phyloP scores from a whole-genome alignment of 75 land plant species.

The Selaginella moellendorffii region DNA sequence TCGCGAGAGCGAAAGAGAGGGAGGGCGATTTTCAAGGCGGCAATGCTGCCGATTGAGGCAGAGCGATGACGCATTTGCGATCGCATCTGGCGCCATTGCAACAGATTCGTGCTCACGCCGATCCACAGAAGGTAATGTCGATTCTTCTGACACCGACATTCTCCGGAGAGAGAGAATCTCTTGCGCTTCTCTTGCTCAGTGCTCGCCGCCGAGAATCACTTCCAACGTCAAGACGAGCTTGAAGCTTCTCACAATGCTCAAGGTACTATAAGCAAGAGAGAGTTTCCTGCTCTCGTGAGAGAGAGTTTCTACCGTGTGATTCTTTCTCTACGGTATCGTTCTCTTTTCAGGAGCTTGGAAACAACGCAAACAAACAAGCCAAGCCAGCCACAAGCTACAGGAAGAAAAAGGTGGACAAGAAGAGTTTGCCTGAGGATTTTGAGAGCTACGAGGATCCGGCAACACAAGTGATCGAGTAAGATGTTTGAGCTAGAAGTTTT shows the following conservation, averaged over 20 bases:
- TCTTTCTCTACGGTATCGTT: neutral
- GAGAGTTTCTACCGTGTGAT: conserved; percentile 1
- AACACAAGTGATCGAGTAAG: conserved; percentile 36
- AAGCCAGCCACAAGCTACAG: conserved; percentile 82
- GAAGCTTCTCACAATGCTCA: conserved; percentile 54
- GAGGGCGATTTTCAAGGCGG: neutral
- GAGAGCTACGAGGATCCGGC: conserved; percentile 60
- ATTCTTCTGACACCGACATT: too few relatives aligned
- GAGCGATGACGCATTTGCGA: neutral
- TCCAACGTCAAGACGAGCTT: conserved; percentile 81
- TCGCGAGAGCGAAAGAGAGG: too few relatives aligned
- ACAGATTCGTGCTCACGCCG: neutral
- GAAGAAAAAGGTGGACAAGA: conserved; percentile 52
- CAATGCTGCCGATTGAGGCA: neutral
- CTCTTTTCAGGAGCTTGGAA: conserved; percentile 38
- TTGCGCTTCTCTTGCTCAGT: too few relatives aligned
- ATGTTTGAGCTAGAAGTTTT: too few relatives aligned
- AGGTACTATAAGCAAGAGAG: conserved; percentile 26
- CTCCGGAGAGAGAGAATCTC: too few relatives aligned
- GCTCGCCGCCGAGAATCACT: conserved; percentile 65
- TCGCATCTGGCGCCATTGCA: neutral
- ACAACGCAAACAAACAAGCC: conserved; percentile 26
- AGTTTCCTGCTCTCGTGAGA: neutral
- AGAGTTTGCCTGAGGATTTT: conserved; percentile 40
- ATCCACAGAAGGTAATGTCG: neutral